Percentiles rank a stretch among this genome's conserved stretches.
These are phyloP conservation scores for Melampsora larici-populina DNA, from an alignment of 1,284 basidiomycete genomes.

Conservation along the genomic window DNA sequence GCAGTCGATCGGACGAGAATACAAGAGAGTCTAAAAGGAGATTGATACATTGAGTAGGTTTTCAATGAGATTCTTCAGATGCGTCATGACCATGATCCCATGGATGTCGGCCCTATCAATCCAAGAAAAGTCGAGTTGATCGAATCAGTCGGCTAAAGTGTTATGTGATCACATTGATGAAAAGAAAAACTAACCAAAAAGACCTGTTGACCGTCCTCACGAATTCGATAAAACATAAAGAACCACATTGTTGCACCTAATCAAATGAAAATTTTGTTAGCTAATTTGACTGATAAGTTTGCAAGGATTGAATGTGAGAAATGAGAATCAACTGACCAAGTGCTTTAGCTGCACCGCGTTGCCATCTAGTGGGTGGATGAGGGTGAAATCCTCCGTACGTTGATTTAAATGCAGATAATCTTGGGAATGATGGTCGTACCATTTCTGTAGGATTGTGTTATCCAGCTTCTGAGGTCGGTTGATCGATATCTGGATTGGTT, in stretches of 20 bases:
- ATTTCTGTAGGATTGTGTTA: no score
- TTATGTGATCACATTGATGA: neutral
- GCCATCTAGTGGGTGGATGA: conserved; percentile 30
- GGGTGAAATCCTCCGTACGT: conserved; percentile 37
- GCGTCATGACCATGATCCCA: conserved; percentile 33
- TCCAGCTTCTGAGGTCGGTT: no score
- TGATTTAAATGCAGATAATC: neutral
- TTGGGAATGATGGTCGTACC: no score
- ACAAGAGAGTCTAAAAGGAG: no score
- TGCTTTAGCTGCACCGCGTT: conserved; percentile 22
- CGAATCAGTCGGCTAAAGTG: neutral
- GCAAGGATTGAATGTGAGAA: neutral
- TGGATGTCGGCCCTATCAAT: conserved; percentile 26
- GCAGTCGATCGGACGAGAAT: no score
- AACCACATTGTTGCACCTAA: conserved; percentile 41
- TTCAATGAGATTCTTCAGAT: no score
- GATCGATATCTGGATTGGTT: no score
- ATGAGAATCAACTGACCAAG: conserved; percentile 16
- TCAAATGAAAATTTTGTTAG: neutral
- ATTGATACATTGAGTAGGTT: no score
- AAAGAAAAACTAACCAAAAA: conserved; percentile 17
- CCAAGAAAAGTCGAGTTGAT: neutral
- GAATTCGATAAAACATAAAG: conserved; percentile 39
- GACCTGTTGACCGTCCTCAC: conserved; percentile 40
- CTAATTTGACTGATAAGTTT: neutral